phyloP scores from a whole-genome alignment of 73 alveolate genomes.

The Tetrahymena elliotti region DNA sequence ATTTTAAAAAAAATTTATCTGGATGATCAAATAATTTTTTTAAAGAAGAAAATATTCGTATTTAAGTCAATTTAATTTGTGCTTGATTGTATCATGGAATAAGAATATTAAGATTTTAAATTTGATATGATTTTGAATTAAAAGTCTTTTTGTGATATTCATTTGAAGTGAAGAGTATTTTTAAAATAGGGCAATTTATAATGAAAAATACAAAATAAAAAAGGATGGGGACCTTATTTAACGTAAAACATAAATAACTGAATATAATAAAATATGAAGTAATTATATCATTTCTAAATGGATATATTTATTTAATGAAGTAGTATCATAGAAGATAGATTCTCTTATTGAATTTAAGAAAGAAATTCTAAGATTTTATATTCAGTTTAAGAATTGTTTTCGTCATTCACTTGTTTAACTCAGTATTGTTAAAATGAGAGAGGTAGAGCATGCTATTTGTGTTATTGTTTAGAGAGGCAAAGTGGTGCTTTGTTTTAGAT shows the following conservation, averaged over 20 bases:
- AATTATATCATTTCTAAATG: no score
- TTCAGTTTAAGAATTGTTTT: background rate
- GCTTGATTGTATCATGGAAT: no score
- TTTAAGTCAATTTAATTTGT: no score
- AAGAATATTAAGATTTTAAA: no score
- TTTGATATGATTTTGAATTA: no score
- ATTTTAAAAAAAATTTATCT: no score
- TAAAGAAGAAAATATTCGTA: no score
- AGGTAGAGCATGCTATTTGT: background rate
- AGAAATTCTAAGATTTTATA: background rate
- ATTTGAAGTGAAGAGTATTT: background rate
- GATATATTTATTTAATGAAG: no score
- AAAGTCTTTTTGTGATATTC: no score
- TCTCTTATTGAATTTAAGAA: background rate
- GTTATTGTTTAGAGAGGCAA: background rate
- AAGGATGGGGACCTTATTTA: conserved; percentile 1
- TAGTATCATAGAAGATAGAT: no score
- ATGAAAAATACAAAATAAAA: background rate
- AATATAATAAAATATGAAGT: background rate
- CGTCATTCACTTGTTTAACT: background rate
- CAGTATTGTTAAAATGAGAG: background rate
- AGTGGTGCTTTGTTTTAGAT: background rate
- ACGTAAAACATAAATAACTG: background rate
- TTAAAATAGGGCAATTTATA: background rate
- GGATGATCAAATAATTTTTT: no score